Base-by-base conservation (phyloP, 2,329 filamentous ascomycete species). In the Aspergillus fructus region DNA sequence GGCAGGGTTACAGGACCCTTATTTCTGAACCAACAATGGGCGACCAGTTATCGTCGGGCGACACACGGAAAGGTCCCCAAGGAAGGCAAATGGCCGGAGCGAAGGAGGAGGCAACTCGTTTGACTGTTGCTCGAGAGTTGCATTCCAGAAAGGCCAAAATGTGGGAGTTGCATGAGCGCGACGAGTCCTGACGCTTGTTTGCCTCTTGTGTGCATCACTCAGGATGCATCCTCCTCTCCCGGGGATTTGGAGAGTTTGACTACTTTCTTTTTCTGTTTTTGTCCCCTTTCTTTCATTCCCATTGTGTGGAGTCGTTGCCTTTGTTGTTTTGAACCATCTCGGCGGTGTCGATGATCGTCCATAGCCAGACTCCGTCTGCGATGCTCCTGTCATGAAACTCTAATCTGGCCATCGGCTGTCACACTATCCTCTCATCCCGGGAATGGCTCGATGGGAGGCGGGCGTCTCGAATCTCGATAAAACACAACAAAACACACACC, bases 141-240 rank as follows among this genome's bases (percentile, higher is more conserved):
- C 34, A 42, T 48, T 52, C 53, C 53, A 50, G 53, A 55, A 46
- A 39, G 23, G 34, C 23, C 27, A 30, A 42, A 50, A 24, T 12
- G 27, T 33, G 30, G 53, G 39, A 37, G 30, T 54, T 50, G 39
- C 39, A 40, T 49, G 27, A 43, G 5, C n/a, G 17, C 9, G 9
- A 30, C 19, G 37, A 55, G 45, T 37, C 37, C 19, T 48, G 37
- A 30, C 49, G 19, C 19, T 49, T 57, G 55, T 57, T 57, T 53
- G 49, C 49, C 52, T 43, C 37, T 41, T 24, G 33, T 11, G 42
- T 23, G n/a, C n/a, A 23, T 15, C 42, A 21, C 9, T 30, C 9
- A 30, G 8, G 13, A 4, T 37, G 46, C 27, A 4, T 39, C 46
- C 46, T 46, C 19, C 45, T 13, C 43, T 33, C 41, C 34, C 49